Evolutionary conservation across 257 asterid species (phyloP).

Genomic region (Solanum boliviense): DNA sequence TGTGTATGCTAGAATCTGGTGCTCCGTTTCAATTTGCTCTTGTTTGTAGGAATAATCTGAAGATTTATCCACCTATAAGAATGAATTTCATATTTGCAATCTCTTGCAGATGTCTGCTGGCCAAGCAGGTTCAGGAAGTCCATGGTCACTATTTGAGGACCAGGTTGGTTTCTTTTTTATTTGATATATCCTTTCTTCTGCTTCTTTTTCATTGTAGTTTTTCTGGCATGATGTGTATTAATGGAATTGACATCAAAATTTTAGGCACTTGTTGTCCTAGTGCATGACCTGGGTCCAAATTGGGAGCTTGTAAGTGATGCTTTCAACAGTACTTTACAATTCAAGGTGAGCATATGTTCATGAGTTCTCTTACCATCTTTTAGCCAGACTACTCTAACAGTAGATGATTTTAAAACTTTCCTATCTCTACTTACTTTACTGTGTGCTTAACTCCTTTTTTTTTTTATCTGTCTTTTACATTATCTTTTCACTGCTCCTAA

Average conservation of each 20-base stretch:
- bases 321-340: conserved; percentile 71
- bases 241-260: not conserved
- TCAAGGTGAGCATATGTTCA: conserved; percentile 51
- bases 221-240: not conserved
- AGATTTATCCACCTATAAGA: not conserved
- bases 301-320: conserved; percentile 99
- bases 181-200: not conserved
- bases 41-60: not conserved
- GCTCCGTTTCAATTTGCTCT: not conserved
- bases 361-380: not conserved
- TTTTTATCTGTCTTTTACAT: not conserved
- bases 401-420: not conserved
- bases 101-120: conserved; percentile 53
- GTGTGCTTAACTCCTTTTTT: not conserved
- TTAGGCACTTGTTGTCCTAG: conserved; percentile 95
- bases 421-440: not conserved
- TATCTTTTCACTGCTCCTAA: not conserved
- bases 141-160: conserved; percentile 85
- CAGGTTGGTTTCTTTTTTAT: conserved; percentile 41
- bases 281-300: conserved; percentile 93
- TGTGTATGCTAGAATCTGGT: conserved; percentile 1
- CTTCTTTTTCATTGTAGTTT: not conserved
- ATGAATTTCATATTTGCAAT: not conserved
- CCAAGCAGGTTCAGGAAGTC: conserved; percentile 62
- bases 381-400: not conserved